Percentiles rank a stretch among this genome's conserved stretches.
These are phyloP conservation scores for Sequoia sempervirens DNA, from an alignment of 75 land plant species.

Conservation along the genomic window DNA sequence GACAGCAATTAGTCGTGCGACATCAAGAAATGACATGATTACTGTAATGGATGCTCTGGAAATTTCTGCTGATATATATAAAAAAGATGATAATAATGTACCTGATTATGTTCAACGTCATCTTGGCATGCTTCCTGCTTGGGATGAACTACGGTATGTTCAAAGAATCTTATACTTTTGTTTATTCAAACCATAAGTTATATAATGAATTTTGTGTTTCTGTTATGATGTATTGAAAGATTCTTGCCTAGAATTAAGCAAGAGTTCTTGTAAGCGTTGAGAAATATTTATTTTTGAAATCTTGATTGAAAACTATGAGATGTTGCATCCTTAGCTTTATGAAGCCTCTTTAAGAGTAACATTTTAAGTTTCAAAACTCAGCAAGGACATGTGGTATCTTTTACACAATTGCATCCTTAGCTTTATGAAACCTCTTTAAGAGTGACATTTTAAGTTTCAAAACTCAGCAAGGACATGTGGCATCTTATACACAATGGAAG, in stretches of 20 bases:
- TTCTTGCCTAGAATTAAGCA: background rate
- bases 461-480: too few species aligned
- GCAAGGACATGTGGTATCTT: background rate
- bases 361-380: background rate
- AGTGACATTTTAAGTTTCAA: too few species aligned
- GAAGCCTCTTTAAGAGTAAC: background rate
- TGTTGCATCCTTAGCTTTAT: background rate
- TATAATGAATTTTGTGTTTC: background rate
- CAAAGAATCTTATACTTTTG: background rate
- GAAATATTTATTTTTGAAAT: background rate
- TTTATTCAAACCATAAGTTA: background rate
- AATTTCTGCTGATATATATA: constrained; percentile 78
- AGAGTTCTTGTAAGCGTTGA: background rate
- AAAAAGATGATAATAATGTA: constrained; percentile 67
- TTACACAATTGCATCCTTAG: too few species aligned
- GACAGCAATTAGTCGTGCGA: constrained; percentile 82
- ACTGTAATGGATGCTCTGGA: constrained; percentile 93
- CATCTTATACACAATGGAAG: background rate
- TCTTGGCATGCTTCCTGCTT: constrained; percentile 74
- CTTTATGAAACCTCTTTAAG: too few species aligned
- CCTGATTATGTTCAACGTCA: constrained; percentile 88
- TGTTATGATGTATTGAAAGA: background rate
- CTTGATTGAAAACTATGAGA: background rate
- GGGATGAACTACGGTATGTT: constrained; percentile 81
- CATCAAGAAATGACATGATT: constrained; percentile 77